These are phyloP conservation scores for Suillus tomentosus DNA, from an alignment of 768 basidiomycete genomes.

Conservation along the genomic window DNA sequence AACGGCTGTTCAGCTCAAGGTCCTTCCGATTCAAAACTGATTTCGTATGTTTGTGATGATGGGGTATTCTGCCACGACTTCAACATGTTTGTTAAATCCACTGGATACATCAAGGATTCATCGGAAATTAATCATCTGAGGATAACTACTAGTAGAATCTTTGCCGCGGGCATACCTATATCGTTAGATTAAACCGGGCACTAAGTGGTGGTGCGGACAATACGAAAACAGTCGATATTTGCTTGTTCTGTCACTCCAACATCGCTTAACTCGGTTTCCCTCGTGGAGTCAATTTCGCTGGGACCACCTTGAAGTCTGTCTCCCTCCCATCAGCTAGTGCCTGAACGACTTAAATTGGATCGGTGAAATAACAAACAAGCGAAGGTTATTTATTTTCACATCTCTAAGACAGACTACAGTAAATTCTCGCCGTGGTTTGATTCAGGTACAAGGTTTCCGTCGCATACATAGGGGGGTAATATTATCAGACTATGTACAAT, in stretches of 20 bases:
- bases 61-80: background rate
- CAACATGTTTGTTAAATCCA: background rate
- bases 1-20: slow-evolving; percentile 39
- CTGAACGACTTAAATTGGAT: too few species aligned
- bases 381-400: too few species aligned
- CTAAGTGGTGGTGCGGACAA: background rate
- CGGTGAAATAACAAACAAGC: too few species aligned
- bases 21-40: slow-evolving; percentile 9
- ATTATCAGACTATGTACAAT: background rate
- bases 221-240: background rate
- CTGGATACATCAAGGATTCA: background rate
- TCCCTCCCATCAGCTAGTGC: background rate
- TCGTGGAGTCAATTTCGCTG: background rate
- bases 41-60: background rate
- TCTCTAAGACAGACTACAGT: too few species aligned
- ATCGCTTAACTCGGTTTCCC: background rate
- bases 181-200: background rate
- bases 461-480: background rate
- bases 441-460: background rate
- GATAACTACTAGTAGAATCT: background rate
- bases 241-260: background rate
- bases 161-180: too few species aligned
- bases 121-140: background rate
- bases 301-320: background rate
- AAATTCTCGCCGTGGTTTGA: background rate